Evolutionary conservation across 345 rosid genomes (phyloP), one percentile per base, ranked within the genome.

Genomic region (Sonneratia alba): DNA sequence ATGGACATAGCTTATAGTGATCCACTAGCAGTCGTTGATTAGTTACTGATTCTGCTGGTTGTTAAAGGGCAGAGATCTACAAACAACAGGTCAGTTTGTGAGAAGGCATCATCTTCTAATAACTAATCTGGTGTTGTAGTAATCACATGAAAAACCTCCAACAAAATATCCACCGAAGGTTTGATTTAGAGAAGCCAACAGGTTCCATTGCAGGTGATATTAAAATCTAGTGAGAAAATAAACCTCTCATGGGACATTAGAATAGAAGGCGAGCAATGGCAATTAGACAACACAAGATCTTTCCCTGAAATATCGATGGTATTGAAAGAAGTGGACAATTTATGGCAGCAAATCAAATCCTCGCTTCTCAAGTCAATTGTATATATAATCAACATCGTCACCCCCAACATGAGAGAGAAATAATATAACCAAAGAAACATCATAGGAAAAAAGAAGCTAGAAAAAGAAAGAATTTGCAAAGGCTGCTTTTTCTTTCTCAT

Each of bases 391-490:
- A 40, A 40, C 43, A 8, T 40, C 9, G 43, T 40, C 43, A 40
- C 32, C 43, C 43, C 43, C 43, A 40, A 40, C 43, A 36, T 16
- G 21, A 36, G 45, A 66, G 21, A 66, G 9, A 66, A 9, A 66
- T 36, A 66, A 32, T 21, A 55, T 55, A 55, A 3, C 22, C 59
- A 55, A 36, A 66, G 19, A 36, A 36, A 12, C 22, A 66, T 36
- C 22, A 34, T 66, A 65, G 36, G 13, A 8, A 36, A 66, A 37
- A 66, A 42, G 9, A 66, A 66, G 68, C 68, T 65, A 37, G 71
- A 70, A 70, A 82, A 79, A 36, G 73, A 74, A 66, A 77, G 67
- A 76, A 55, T 70, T 55, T 73, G 74, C 45, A 77, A 80, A 55
- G 67, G 82, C 55, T 76, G 78, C 77, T 4, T 7, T 45, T 42